Conservation (phyloP, 345 rosid species). For the Stellera chamaejasme region DNA sequence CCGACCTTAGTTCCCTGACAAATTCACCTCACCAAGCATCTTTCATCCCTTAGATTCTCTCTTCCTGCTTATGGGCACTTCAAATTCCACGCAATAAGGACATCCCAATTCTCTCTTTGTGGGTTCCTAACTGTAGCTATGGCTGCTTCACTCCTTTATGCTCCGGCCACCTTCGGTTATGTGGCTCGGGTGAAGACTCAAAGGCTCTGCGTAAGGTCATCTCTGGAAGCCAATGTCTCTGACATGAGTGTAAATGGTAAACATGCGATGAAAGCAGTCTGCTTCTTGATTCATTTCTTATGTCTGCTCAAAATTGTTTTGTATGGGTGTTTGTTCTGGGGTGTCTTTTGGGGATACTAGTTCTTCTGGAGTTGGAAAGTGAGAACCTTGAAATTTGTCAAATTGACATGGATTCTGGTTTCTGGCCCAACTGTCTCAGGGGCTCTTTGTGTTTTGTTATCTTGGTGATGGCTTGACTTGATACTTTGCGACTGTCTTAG, state of each 20-base stretch:
- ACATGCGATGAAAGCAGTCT: neutral
- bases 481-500: neutral
- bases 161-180: slow-evolving; percentile 41
- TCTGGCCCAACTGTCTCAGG: neutral
- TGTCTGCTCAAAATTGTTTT: slow-evolving; percentile 5
- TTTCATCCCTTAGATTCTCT: slow-evolving; percentile 5
- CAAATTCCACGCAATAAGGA: too few species aligned
- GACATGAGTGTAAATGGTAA: slow-evolving; percentile 95
- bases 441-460: neutral
- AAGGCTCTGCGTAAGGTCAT: slow-evolving; percentile 41
- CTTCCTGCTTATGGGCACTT: neutral
- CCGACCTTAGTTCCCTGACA: slow-evolving; percentile 5
- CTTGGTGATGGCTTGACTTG: too few species aligned
- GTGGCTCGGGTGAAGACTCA: slow-evolving; percentile 27
- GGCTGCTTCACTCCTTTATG: slow-evolving; percentile 56
- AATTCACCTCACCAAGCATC: slow-evolving; percentile 13
- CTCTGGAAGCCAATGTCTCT: slow-evolving; percentile 77
- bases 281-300: neutral
- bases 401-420: neutral
- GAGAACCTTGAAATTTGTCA: neutral
- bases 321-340: slow-evolving; percentile 23
- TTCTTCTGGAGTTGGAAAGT: neutral
- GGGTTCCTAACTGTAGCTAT: neutral
- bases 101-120: neutral
- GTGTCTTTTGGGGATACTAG: too few species aligned